phyloP scores from a whole-genome alignment of 2,329 filamentous ascomycete species.

The Cladosporium cucumerinum region DNA sequence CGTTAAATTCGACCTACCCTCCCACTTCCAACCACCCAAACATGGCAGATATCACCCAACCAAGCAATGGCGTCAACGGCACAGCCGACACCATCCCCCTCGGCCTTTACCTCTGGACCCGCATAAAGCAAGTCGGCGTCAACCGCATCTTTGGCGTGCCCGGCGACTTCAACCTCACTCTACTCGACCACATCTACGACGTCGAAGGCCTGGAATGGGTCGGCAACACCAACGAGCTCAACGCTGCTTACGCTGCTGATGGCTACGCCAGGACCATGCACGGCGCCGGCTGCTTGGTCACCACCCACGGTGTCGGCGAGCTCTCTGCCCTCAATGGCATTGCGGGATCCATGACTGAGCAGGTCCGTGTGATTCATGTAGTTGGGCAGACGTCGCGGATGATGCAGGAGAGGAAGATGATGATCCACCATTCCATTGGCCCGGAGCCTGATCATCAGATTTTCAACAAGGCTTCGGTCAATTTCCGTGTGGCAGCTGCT shows the following conservation, averaged over 20 bases:
- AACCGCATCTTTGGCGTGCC: slow-evolving; percentile 44
- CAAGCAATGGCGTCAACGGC: slow-evolving; percentile 9
- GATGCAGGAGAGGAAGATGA: slow-evolving; percentile 43
- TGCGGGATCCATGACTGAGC: slow-evolving; percentile 43
- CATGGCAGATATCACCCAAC: neutral
- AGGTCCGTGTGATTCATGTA: slow-evolving; percentile 45
- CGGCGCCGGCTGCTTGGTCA: slow-evolving; percentile 49
- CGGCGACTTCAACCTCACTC: slow-evolving; percentile 46
- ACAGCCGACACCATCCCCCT: slow-evolving; percentile 36
- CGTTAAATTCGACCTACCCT: neutral
- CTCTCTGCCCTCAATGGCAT: slow-evolving; percentile 46
- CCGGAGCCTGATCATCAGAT: slow-evolving; percentile 40
- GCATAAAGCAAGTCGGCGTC: slow-evolving; percentile 41
- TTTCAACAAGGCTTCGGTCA: slow-evolving; percentile 41
- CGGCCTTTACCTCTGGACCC: slow-evolving; percentile 43
- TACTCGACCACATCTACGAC: slow-evolving; percentile 44
- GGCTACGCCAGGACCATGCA: slow-evolving; percentile 57
- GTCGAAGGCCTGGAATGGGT: slow-evolving; percentile 43
- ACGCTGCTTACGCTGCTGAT: slow-evolving; percentile 56
- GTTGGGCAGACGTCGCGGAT: slow-evolving; percentile 43
- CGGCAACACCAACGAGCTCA: slow-evolving; percentile 58
- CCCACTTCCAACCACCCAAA: neutral
- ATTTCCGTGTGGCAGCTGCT: slow-evolving; percentile 39
- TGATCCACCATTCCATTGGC: slow-evolving; percentile 47
- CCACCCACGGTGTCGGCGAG: slow-evolving; percentile 60